A percentile compares a stretch with the other conserved stretches of the same genome.
These are phyloP conservation scores for Naematelia aurantialba DNA, from an alignment of 768 basidiomycete species.

Conservation along the genomic window DNA sequence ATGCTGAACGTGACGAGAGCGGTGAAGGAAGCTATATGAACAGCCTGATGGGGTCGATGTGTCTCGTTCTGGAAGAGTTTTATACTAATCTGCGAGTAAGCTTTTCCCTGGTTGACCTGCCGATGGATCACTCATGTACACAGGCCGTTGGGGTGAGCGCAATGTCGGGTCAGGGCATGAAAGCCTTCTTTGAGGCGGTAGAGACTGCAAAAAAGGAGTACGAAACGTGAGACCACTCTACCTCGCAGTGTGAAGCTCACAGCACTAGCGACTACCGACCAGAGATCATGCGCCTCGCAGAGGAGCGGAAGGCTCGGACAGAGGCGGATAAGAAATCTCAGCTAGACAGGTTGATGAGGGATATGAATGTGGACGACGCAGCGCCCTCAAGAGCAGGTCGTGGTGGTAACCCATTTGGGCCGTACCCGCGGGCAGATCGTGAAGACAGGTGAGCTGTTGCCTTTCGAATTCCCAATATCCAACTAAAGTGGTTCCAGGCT, in stretches of 20 bases:
- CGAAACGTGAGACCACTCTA: conserved; percentile 61
- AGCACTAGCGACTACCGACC: conserved; percentile 80
- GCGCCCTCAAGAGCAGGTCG: conserved; percentile 6
- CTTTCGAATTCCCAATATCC: background rate
- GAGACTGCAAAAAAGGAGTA: conserved; percentile 83
- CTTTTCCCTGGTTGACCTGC: background rate
- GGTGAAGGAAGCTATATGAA: conserved; percentile 87
- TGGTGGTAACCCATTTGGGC: conserved; percentile 47
- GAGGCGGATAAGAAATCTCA: conserved; percentile 48
- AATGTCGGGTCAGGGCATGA: conserved; percentile 88
- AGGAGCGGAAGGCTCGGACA: conserved; percentile 44
- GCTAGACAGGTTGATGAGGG: conserved; percentile 49
- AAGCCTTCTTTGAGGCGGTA: conserved; percentile 87
- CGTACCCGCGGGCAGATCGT: conserved; percentile 43
- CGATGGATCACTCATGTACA: background rate
- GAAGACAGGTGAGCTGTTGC: conserved; percentile 40
- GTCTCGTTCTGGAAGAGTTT: conserved; percentile 94
- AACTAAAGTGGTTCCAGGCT: background rate
- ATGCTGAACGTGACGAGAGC: conserved; percentile 66
- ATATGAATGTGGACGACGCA: conserved; percentile 41
- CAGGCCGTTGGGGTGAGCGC: conserved; percentile 95
- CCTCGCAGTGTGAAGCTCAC: background rate
- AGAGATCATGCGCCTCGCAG: conserved; percentile 67
- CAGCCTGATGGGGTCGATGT: conserved; percentile 98
- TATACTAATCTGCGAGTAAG: conserved; percentile 89